These are phyloP conservation scores for Terfezia claveryi DNA, from an alignment of 495 filamentous ascomycete genomes.

Conservation along the genomic window DNA sequence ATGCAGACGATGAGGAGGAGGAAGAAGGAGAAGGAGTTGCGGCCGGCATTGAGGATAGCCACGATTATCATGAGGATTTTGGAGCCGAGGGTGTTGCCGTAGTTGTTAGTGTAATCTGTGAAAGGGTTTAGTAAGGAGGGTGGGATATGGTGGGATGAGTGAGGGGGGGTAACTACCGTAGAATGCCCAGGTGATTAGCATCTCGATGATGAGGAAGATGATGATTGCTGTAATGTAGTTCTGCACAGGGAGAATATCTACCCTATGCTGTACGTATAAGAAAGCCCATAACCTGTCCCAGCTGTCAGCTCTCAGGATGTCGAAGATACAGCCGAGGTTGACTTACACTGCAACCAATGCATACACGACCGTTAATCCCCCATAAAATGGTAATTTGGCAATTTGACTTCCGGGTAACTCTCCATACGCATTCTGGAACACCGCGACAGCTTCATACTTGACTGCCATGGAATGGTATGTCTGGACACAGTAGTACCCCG, in stretches of 20 bases:
- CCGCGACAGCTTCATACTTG: conserved; percentile 57
- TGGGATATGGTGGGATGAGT: conserved; percentile 5
- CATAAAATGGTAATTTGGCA: conserved; percentile 93
- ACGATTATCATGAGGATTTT: conserved; percentile 78
- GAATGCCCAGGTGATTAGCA: conserved; percentile 96
- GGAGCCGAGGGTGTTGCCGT: conserved; percentile 57
- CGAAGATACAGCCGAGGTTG: conserved; percentile 23
- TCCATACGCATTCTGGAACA: conserved; percentile 88
- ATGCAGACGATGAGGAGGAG: conserved; percentile 96
- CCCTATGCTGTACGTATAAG: conserved; percentile 81
- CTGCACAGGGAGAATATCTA: conserved; percentile 91
- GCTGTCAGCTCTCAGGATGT: conserved; percentile 12
- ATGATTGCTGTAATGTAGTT: conserved; percentile 98
- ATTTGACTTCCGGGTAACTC: conserved; percentile 91
- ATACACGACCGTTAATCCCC: conserved; percentile 82
- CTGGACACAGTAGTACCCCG: conserved; percentile 89
- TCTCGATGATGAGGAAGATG: conserved; percentile 81
- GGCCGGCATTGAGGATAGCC: conserved; percentile 70
- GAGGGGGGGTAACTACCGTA: conserved; percentile 25
- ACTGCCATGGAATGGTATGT: conserved; percentile 39
- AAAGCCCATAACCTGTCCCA: conserved; percentile 56
- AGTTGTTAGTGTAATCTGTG: conserved; percentile 62
- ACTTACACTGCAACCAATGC: conserved; percentile 44
- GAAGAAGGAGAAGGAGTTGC: conserved; percentile 98
- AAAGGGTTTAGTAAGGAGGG: conserved; percentile 11